These are phyloP conservation scores for Oryza glumipatula DNA, from an alignment of 176 grass and related monocot genomes.

Conservation along the genomic window DNA sequence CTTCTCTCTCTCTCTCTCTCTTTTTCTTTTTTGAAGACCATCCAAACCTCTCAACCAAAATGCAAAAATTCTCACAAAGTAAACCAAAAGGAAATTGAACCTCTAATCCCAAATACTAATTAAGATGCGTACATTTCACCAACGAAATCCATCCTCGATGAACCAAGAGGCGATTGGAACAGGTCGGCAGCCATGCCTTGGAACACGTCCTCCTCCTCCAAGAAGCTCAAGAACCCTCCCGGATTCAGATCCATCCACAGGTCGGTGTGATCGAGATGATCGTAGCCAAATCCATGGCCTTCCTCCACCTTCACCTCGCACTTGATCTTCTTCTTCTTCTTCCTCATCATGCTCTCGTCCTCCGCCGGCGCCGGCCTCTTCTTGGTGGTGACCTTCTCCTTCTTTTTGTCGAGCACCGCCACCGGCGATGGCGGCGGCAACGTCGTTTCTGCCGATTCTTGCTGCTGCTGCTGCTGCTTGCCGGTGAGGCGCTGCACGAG, in stretches of 20 bases:
- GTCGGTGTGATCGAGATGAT: conserved; percentile 33
- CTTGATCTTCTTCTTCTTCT: conserved; percentile 50
- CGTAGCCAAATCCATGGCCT: conserved; percentile 27
- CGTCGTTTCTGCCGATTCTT: neutral
- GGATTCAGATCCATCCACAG: conserved; percentile 56
- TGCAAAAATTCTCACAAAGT: conserved; percentile 18
- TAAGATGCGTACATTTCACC: conserved; percentile 46
- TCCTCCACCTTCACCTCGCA: conserved; percentile 63
- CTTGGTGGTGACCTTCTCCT: conserved; percentile 3
- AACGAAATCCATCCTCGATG: conserved; percentile 54
- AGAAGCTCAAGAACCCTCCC: conserved; percentile 59
- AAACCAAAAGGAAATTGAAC: conserved; percentile 1
- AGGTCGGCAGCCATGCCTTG: conserved; percentile 44
- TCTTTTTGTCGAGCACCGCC: neutral
- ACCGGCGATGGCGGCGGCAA: too few relatives aligned
- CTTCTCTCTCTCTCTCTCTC: too few relatives aligned
- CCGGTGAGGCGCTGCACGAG: conserved; percentile 93
- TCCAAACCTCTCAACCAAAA: conserved; percentile 25
- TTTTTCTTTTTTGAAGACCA: neutral
- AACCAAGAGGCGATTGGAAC: conserved; percentile 42
- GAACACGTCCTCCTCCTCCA: conserved; percentile 69
- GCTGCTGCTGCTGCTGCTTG: conserved; percentile 13
- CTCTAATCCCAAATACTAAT: conserved; percentile 3
- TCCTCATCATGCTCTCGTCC: neutral
- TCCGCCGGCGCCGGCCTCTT: conserved; percentile 37